These are phyloP conservation scores for Suhomyces kilbournensis DNA, from an alignment of 805 yeast genomes.

Conservation along the genomic window DNA sequence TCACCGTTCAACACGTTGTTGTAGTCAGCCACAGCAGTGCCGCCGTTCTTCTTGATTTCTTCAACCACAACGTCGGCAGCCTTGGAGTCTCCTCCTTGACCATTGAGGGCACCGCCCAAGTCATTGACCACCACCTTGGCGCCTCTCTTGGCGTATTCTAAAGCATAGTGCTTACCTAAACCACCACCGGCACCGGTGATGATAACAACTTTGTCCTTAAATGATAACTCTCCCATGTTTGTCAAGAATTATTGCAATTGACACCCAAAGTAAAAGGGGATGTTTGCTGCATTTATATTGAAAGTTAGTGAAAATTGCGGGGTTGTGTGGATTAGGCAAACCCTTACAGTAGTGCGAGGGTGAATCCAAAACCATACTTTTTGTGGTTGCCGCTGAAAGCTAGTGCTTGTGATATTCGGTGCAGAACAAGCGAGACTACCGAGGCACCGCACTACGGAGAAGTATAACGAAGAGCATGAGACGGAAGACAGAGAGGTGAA, in stretches of 20 bases:
- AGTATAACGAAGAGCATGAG: no score
- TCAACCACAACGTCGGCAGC: slow-evolving; percentile 91
- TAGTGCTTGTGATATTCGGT: no score
- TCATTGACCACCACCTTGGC: slow-evolving; percentile 96
- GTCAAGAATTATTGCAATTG: background rate
- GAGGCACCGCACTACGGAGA: no score
- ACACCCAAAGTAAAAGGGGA: background rate
- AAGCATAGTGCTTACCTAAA: slow-evolving; percentile 82
- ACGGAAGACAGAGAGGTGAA: no score
- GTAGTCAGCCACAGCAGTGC: slow-evolving; percentile 89
- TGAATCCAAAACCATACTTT: no score
- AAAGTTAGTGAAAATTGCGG: background rate
- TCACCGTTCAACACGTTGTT: slow-evolving; percentile 87
- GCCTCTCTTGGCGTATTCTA: slow-evolving; percentile 84
- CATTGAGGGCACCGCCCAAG: slow-evolving; percentile 79
- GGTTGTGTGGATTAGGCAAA: background rate
- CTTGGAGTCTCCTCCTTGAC: slow-evolving; percentile 64
- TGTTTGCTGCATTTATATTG: background rate
- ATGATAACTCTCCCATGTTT: slow-evolving; percentile 38
- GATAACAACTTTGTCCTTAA: slow-evolving; percentile 83
- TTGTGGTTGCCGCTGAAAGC: no score
- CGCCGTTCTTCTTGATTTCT: slow-evolving; percentile 74
- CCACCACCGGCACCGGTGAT: slow-evolving; percentile 99
- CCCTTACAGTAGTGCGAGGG: background rate
- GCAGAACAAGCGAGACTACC: no score